Base-by-base conservation (phyloP, 352 stramenopile genomes). In the Pythium biforme region DNA sequence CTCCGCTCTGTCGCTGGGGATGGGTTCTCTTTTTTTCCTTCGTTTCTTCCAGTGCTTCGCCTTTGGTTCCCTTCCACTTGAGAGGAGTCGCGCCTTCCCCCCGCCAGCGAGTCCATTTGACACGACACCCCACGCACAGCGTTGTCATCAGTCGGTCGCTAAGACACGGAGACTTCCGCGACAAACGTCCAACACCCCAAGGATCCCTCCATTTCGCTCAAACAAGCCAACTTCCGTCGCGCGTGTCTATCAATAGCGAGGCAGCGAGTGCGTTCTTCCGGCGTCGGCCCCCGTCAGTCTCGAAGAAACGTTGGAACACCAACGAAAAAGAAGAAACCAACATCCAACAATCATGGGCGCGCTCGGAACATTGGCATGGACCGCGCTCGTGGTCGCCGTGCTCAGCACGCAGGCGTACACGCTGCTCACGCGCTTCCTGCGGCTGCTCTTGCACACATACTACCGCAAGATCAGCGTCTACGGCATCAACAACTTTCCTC, bases 381-480 rank as follows among this genome's bases (percentile, higher is more conserved):
- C 79, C 45, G 69, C 68, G 45, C 55, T 86, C 33, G 77, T 72
- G 33, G n/a, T 86, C 27, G 69, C 49, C 3, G 75, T 90, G 57
- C 61, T 89, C 11, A 59, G 59, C 46, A 81, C 69, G 22, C 77
- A 92, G 57, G 60, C 70, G 45, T 90, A 92, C 68, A 66, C 50
- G 34, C 78, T 92, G 40, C 34, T 89, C 49, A 75, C 72, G 66
- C 78, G 77, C 74, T 89, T 90, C 67, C 47, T 90, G 49, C 75
- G 77, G 11, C 72, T 92, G 17, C 60, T 89, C 37, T 56, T 81
- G 55, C 79, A 89, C 73, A 88, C 76, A 46, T 92, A 92, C 72
- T 92, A 88, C 64, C 79, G 81, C 68, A 88, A 86, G 68, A 90
- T 90, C 65, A 79, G 79, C 40, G 70, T 90, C 62, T 88, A 84